These are phyloP conservation scores for Nothophaeocryptopus gaeumannii DNA, from an alignment of 2,329 filamentous ascomycete species.

Conservation along the genomic window DNA sequence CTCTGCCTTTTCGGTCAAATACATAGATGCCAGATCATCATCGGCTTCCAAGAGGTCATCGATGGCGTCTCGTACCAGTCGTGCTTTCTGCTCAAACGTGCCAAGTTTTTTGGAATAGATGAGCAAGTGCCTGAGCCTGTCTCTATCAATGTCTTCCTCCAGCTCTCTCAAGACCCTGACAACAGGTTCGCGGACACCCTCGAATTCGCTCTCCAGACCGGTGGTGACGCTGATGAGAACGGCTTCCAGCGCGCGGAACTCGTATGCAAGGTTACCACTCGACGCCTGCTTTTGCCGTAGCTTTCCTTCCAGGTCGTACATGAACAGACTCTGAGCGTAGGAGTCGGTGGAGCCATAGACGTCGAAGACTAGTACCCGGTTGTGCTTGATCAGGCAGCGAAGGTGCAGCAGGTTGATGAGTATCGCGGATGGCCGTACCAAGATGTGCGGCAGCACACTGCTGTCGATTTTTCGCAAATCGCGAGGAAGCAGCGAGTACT, in stretches of 20 bases:
- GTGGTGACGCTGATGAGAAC: conserved; percentile 91
- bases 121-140: conserved; percentile 85
- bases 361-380: conserved; percentile 92
- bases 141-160: conserved; percentile 93
- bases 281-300: conserved; percentile 72
- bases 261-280: conserved; percentile 72
- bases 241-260: conserved; percentile 92
- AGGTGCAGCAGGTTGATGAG: conserved; percentile 95
- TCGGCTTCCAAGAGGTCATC: conserved; percentile 94
- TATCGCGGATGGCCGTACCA: conserved; percentile 88
- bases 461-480: conserved; percentile 98
- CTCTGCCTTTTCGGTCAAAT: conserved; percentile 80
- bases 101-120: conserved; percentile 94
- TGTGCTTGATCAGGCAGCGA: conserved; percentile 89
- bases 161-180: conserved; percentile 83
- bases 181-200: conserved; percentile 87
- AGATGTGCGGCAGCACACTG: conserved; percentile 89
- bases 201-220: conserved; percentile 89
- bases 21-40: conserved; percentile 93
- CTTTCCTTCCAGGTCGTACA: conserved; percentile 94
- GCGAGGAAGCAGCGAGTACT: conserved; percentile 90
- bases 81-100: conserved; percentile 95
- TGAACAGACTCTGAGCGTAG: conserved; percentile 93
- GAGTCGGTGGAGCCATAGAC: conserved; percentile 92
- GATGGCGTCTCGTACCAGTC: conserved; percentile 88